Conservation (phyloP, 805 yeast genomes). For the Sugiyamaella valdiviana region DNA sequence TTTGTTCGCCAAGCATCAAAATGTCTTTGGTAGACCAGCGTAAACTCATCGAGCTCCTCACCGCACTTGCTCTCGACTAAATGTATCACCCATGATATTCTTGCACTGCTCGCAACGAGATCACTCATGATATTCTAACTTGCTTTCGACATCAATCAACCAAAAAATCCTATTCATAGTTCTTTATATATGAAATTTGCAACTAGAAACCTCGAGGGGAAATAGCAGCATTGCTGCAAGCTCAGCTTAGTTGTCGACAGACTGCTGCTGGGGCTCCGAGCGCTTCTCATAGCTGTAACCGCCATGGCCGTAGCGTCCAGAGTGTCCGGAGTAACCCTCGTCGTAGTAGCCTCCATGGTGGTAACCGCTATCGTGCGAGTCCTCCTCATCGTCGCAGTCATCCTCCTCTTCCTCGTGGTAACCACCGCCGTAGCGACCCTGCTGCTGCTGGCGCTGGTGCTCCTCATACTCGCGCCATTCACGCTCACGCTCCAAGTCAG, state of each 20-base stretch:
- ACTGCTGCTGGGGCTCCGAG: neutral
- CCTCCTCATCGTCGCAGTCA: neutral
- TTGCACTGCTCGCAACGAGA: neutral
- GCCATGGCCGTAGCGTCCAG: neutral
- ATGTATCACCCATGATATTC: neutral
- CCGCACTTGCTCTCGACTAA: conserved; percentile 9
- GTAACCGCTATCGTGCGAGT: neutral
- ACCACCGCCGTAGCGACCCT: neutral
- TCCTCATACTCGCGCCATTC: neutral
- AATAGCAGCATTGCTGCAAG: neutral
- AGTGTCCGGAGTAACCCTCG: neutral
- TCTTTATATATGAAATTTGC: neutral
- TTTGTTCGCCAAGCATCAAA: conserved; percentile 10
- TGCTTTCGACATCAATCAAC: too few species aligned
- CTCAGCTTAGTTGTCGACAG: neutral
- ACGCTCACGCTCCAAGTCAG: neutral
- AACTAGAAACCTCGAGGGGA: neutral
- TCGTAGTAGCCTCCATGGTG: neutral
- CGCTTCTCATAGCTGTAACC: neutral
- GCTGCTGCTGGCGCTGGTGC: neutral
- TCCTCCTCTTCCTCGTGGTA: neutral
- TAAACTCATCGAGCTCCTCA: conserved; percentile 16
- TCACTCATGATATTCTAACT: neutral
- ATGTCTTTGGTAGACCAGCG: conserved; percentile 10
- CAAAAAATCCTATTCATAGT: neutral